Evolutionary conservation across 1,139 yeast genomes (phyloP), one percentile per base, ranked within the genome.

Genomic region (Hanseniaspora sp.): DNA sequence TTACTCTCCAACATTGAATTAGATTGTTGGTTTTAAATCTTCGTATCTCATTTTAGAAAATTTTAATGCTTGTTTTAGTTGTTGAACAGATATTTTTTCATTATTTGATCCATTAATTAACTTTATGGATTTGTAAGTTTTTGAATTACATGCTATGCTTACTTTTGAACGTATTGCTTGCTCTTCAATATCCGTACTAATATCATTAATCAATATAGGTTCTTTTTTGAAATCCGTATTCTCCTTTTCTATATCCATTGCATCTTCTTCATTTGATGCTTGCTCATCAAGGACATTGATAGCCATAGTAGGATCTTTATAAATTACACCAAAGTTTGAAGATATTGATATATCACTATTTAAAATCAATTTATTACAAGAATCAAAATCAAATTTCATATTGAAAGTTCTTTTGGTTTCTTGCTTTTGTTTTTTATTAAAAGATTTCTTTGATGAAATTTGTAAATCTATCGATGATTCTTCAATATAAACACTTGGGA

Each of bases 171-270:
- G 61, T 30, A 69, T 59, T 48, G 67, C 59, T 8, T 71, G 63
- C 63, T 85, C 90, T 65, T 86, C 95, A 6, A 87, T 83, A 60
- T 83, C 92, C 9, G 92, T 92, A 65, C 84, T 90, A 47, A 85
- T 64, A 62, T 85, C 95, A 1, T 85, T 79, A 55, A 86, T 66
- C 39, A 85, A 63, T 0, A 79, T 71, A 0, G 75, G 62, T 39
- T 64, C 59, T 1, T 57, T 47, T 11, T 43, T 43, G 15, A 44
- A 43, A 1, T 56, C 46, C 0, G 53, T 54, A 28, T 57, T 59
- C 28, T 55, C 60, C 17, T 54, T 55, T 46, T 69, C 71, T 52
- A 67, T 57, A 13, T 67, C 68, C 61, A 62, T 62, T 42, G 59
- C 60, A 42, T 64, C 65, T 38, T 63, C 66, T 30, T 66, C 69